A percentile compares a stretch with the other conserved stretches of the same genome.
phyloP scores from a whole-genome alignment of 805 yeast genomes.

The Cyberlindnera sargentensis region DNA sequence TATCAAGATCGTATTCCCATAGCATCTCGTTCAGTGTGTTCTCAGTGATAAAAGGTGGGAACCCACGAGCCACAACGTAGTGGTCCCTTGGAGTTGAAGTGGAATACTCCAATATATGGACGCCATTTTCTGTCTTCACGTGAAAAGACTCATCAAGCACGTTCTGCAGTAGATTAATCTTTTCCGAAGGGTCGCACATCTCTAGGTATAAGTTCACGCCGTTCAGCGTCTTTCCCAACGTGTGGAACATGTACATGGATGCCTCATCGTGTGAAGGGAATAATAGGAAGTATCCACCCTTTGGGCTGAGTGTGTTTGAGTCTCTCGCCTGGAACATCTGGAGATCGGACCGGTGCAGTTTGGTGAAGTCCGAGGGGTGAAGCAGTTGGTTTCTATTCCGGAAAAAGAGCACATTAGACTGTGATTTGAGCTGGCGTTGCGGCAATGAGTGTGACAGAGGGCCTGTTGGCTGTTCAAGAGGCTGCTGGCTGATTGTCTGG shows the following conservation, averaged over 20 bases:
- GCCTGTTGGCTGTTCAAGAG: not conserved
- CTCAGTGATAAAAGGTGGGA: slow-evolving; percentile 38
- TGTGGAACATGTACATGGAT: slow-evolving; percentile 43
- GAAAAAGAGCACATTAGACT: slow-evolving; percentile 32
- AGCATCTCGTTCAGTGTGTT: slow-evolving; percentile 29
- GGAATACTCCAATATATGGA: not conserved
- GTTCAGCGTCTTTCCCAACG: slow-evolving; percentile 39
- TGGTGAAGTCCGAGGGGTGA: slow-evolving; percentile 32
- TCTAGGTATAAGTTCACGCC: slow-evolving; percentile 41
- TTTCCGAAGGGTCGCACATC: slow-evolving; percentile 31
- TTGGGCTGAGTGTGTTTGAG: slow-evolving; percentile 35
- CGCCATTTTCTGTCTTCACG: not conserved
- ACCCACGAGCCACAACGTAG: slow-evolving; percentile 36
- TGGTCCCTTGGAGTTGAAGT: slow-evolving; percentile 7
- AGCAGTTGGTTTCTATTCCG: slow-evolving; percentile 33
- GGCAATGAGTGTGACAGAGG: not conserved
- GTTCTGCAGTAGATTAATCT: not conserved
- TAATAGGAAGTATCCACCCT: slow-evolving; percentile 45
- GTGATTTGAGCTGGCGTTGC: not conserved
- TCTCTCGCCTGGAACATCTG: slow-evolving; percentile 44
- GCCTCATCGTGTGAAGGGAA: slow-evolving; percentile 45
- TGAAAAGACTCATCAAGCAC: slow-evolving; percentile 1
- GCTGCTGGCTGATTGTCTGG: not conserved
- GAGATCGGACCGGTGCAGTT: slow-evolving; percentile 22
- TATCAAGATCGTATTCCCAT: slow-evolving; percentile 44